A percentile compares a stretch with the other conserved stretches of the same genome.
These are phyloP conservation scores for Ettlia oleoabundans DNA, from an alignment of 139 green algal genomes.

Conservation along the genomic window DNA sequence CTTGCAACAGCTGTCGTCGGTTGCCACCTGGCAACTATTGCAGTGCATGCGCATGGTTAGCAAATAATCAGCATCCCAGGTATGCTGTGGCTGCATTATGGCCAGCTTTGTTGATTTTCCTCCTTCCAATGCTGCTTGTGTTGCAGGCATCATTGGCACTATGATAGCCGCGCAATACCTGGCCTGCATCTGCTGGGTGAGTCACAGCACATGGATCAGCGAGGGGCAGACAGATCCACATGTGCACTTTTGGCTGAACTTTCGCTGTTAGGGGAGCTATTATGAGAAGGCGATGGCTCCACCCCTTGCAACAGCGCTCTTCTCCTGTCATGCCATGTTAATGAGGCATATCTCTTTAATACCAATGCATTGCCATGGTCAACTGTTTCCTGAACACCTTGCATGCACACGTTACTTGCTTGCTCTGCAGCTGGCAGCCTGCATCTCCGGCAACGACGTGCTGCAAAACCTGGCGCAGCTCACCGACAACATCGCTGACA, in stretches of 20 bases:
- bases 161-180: conserved; percentile 85
- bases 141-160: conserved; percentile 57
- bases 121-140: background rate
- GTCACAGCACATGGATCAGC: too few species aligned
- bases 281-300: too few species aligned
- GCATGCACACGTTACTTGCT: background rate
- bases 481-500: conserved; percentile 79
- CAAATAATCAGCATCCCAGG: too few species aligned
- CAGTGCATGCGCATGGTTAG: too few species aligned
- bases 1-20: conserved; percentile 56
- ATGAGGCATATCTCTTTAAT: background rate
- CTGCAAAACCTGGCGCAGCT: conserved; percentile 70
- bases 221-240: too few species aligned
- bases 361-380: background rate
- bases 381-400: background rate
- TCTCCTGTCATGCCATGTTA: background rate
- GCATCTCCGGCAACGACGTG: conserved; percentile 71
- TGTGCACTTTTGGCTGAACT: too few species aligned
- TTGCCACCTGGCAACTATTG: too few species aligned
- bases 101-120: too few species aligned
- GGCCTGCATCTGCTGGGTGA: conserved; percentile 81
- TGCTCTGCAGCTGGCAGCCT: conserved; percentile 70
- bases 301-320: too few species aligned
- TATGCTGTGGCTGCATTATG: too few species aligned
- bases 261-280: too few species aligned